phyloP scores from a whole-genome alignment of 2,329 filamentous ascomycete genomes.

The Neofusicoccum laricinum region DNA sequence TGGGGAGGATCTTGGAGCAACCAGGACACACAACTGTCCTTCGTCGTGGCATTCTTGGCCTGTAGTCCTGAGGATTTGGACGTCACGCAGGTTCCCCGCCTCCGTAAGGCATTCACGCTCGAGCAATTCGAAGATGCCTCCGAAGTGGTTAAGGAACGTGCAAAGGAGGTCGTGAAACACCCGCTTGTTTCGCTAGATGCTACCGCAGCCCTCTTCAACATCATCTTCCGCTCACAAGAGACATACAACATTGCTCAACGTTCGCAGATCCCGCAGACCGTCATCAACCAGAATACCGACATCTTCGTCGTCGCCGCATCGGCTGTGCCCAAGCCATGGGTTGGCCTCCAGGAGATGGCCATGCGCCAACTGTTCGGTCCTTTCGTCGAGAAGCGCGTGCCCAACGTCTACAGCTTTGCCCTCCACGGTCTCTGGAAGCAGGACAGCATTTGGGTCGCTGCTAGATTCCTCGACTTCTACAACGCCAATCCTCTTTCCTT shows the following conservation, averaged over 20 bases:
- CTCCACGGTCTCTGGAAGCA: slow-evolving; percentile 89
- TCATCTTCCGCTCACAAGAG: slow-evolving; percentile 58
- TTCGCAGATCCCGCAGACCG: slow-evolving; percentile 57
- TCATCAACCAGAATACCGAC: slow-evolving; percentile 69
- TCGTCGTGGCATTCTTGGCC: slow-evolving; percentile 81
- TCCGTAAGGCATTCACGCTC: slow-evolving; percentile 72
- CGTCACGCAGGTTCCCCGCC: slow-evolving; percentile 76
- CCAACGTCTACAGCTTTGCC: slow-evolving; percentile 75
- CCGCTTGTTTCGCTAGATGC: slow-evolving; percentile 87
- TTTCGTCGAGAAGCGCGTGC: slow-evolving; percentile 75
- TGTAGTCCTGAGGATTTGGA: slow-evolving; percentile 74
- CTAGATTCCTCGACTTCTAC: slow-evolving; percentile 74
- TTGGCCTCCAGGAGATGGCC: slow-evolving; percentile 69
- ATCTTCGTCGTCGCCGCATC: slow-evolving; percentile 78
- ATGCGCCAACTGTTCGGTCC: slow-evolving; percentile 75
- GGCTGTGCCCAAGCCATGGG: slow-evolving; percentile 75
- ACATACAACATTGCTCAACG: slow-evolving; percentile 56
- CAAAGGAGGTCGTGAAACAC: slow-evolving; percentile 70
- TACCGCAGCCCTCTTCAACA: slow-evolving; percentile 64
- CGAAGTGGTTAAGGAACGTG: slow-evolving; percentile 58
- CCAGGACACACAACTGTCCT: slow-evolving; percentile 86
- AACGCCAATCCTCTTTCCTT: slow-evolving; percentile 66
- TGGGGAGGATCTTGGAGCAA: slow-evolving; percentile 91
- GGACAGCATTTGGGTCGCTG: slow-evolving; percentile 81
- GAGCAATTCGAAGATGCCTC: slow-evolving; percentile 62